Conservation (phyloP, 225 moss, liverwort and hornwort genomes). For the Pleurozium schreberi region DNA sequence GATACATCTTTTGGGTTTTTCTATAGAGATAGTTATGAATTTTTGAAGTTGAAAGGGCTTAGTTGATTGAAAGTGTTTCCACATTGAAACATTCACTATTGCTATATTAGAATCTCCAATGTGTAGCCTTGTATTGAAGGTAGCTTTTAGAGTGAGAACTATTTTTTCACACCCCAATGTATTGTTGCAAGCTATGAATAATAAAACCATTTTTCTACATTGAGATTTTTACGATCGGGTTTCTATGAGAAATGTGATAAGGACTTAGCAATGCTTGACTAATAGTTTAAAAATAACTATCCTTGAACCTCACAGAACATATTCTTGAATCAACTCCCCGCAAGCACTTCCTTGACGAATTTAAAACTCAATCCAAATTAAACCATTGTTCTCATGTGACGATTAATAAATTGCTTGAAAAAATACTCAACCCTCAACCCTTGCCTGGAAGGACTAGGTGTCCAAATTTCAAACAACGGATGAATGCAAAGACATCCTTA, state of each 20-base stretch:
- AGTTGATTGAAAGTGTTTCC: neutral
- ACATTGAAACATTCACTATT: neutral
- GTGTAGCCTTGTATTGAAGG: neutral
- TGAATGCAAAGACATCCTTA: too few relatives aligned
- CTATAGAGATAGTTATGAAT: neutral
- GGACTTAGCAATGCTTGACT: neutral
- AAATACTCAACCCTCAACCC: too few relatives aligned
- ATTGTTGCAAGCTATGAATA: neutral
- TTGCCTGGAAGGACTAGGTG: too few relatives aligned
- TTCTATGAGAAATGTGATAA: neutral
- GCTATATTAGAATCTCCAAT: neutral
- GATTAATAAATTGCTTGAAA: too few relatives aligned
- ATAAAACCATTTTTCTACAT: neutral
- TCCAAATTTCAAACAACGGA: too few relatives aligned
- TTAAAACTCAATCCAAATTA: too few relatives aligned
- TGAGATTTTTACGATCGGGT: too few relatives aligned
- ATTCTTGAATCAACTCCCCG: too few relatives aligned
- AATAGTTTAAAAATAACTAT: neutral
- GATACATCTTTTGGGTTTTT: too few relatives aligned
- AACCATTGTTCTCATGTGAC: too few relatives aligned
- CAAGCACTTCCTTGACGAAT: too few relatives aligned
- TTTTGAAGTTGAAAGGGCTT: neutral
- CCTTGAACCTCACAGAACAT: too few relatives aligned
- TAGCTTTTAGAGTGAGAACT: neutral
- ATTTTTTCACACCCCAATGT: rapidly evolving